Evolutionary conservation across 352 stramenopile species (phyloP), one percentile per base, ranked within the genome.

Genomic region (Phytophthora multivora): DNA sequence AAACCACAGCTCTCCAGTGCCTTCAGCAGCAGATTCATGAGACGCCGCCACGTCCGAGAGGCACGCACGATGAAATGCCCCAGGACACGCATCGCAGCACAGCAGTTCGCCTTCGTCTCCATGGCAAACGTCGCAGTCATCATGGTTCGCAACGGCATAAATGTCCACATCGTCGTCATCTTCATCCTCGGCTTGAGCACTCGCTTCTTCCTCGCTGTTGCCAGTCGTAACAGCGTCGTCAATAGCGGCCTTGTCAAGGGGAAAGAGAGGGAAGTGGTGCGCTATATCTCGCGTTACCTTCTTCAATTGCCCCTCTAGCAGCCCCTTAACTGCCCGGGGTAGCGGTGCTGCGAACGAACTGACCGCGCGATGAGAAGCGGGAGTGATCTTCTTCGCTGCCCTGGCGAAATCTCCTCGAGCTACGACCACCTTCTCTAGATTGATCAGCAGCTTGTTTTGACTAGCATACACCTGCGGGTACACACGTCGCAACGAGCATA

Each of bases 381-480:
- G 82, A 2, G 83, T 90, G 54, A 96, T 94, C 51, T 96, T 95
- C 47, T 80, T 80, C 28, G 90, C 72, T 12, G 83, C 86, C 50
- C 84, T 83, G 1, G 57, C 51, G 53, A 96, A 93, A 66, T 93
- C 81, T 2, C 77, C 78, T 4, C 80, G 69, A n/a, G 85, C 73
- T 2, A 97, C 82, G 9, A 92, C 60, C 19, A 97, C 69, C 21
- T 83, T 85, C 18, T 84, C 70, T 12, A 91, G 53, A 49, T 91
- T 79, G 28, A 93, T 91, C 30, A 90, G 45, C 33, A 95, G 51
- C 47, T 96, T 96, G 52, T 90, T 71, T 30, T 88, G 71, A 54
- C 77, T 94, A 16, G 60, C 73, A 42, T 97, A 96, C 11, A 97
- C 89, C 79, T 97, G 88, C 0, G 88, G 89, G 49, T 96, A 97